Evolutionary conservation across 2,329 filamentous ascomycete species (phyloP).

Genomic region (Fusarium sp.): DNA sequence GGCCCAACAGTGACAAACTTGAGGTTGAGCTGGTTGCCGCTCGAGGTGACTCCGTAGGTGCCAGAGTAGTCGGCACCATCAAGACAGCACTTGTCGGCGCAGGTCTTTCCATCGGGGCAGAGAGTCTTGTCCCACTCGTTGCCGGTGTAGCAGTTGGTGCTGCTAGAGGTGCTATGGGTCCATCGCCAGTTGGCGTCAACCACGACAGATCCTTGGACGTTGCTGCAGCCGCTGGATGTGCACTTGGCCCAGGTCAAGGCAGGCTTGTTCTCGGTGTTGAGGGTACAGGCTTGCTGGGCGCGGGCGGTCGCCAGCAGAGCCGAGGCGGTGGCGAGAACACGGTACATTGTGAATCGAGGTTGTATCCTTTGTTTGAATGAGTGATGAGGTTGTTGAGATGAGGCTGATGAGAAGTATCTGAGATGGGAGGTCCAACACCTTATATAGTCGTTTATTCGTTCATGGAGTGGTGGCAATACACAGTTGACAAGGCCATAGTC

Average conservation of each 20-base stretch:
- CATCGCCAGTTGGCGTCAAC: conserved; percentile 70
- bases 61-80: conserved; percentile 61
- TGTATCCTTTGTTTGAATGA: conserved; percentile 14
- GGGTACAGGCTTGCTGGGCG: conserved; percentile 61
- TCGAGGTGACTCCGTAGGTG: conserved; percentile 63
- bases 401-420: conserved; percentile 18
- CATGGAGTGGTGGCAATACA: not conserved
- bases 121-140: conserved; percentile 56
- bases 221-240: conserved; percentile 59
- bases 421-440: conserved; percentile 16
- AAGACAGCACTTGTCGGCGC: conserved; percentile 59
- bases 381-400: conserved; percentile 23
- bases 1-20: conserved; percentile 64
- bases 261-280: conserved; percentile 60
- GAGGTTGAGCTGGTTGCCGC: conserved; percentile 60
- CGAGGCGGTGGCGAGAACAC: conserved; percentile 42
- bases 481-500: conserved; percentile 1
- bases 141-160: conserved; percentile 65
- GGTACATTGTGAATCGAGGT: conserved; percentile 43
- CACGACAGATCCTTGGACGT: conserved; percentile 59
- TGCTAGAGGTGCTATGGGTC: conserved; percentile 57
- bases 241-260: conserved; percentile 62
- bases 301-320: conserved; percentile 41
- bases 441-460: conserved; percentile 25
- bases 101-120: conserved; percentile 53